These are phyloP conservation scores for Penicillium sp. DNA, from an alignment of 2,329 filamentous ascomycete genomes.

Conservation along the genomic window DNA sequence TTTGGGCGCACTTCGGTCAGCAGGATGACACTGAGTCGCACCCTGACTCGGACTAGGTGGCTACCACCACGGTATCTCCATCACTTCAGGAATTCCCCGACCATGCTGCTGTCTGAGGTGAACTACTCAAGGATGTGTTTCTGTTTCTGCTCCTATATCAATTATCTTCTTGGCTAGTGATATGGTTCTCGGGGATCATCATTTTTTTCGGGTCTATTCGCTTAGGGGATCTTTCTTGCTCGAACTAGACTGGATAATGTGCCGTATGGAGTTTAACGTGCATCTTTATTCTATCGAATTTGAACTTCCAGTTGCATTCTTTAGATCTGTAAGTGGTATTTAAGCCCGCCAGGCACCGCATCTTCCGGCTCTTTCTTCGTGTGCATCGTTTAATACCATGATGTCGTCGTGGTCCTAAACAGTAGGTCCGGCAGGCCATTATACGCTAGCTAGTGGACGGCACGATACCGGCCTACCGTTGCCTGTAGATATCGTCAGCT, in stretches of 20 bases:
- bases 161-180: neutral
- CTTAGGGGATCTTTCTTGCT: neutral
- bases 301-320: neutral
- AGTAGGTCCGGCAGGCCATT: no score
- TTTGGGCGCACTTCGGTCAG: conserved; percentile 5
- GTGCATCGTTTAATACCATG: no score
- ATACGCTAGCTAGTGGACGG: no score
- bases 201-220: neutral
- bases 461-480: no score
- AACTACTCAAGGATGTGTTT: no score
- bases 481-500: no score
- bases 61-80: neutral
- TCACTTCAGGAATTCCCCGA: neutral
- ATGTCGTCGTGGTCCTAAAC: no score
- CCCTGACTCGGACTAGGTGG: neutral
- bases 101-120: neutral
- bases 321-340: neutral
- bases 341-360: no score
- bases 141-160: neutral
- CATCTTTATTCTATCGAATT: neutral
- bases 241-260: neutral
- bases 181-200: neutral
- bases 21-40: neutral
- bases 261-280: neutral
- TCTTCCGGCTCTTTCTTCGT: no score